Base-by-base conservation (phyloP, 2,329 filamentous ascomycete genomes). In the Paracamarosporium sp. region DNA sequence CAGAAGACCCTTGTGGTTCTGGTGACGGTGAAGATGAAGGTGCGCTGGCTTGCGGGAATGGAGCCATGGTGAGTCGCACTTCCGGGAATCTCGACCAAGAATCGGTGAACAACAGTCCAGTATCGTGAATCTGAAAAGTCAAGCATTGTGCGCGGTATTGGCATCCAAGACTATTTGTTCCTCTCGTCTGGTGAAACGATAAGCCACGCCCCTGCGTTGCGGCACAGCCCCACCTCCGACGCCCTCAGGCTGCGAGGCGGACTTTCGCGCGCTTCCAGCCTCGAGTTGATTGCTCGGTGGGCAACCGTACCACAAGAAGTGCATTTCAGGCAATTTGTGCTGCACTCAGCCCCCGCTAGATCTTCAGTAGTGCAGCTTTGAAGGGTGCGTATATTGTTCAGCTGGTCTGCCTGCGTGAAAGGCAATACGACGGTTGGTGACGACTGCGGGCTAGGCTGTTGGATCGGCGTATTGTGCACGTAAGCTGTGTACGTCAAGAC, bases 191-290 rank as follows among this genome's bases (percentile, higher is more conserved):
- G 48, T 12, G 48, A 43, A 41, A 51, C 48, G 25, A 51, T 51
- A 20, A 51, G 36, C 36, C 48, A 43, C 36, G n/a, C 25, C 48
- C 36, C 48, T 51, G 48, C 48, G n/a, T 41, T 48, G 48, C 48
- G 48, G 48, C 48, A 31, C 48, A 51, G 48, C 48, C 48, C 27
- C 36, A 30, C 47, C 33, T 40, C 33, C 46, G 28, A 45, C 33
- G 13, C n/a, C 35, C 35, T 30, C 17, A 41, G 12, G 35, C 35
- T 35, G 47, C 47, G 47, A 50, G 47, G 47, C 47, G 35, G 12
- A 50, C 17, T 50, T 12, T n/a, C n/a, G 20, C 11, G 35, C 48
- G 48, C 48, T 43, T 41, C n/a, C 22, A 51, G 36, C 48, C 48
- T 33, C n/a, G 22, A 33, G 12, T 43, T 51, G 35, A 51, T 51